phyloP scores from a whole-genome alignment of 177 flowering plant species.

The Vitis hybrid region DNA sequence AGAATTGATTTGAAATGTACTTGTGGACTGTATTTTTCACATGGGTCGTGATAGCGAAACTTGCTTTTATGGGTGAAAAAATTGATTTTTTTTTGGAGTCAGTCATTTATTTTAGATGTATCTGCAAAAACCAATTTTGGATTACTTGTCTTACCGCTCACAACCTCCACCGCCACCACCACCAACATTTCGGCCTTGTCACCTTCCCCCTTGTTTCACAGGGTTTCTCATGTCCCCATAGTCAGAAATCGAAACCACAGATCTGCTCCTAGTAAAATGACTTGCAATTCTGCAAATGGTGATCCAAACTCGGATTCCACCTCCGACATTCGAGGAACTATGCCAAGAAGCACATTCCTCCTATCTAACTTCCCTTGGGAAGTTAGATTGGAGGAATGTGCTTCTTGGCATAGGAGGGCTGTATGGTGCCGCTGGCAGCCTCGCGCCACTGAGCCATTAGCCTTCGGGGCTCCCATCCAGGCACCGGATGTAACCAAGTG shows the following conservation, averaged over 20 bases:
- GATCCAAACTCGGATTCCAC: not conserved
- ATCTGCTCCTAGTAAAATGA: slow-evolving; percentile 8
- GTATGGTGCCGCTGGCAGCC: slow-evolving; percentile 27
- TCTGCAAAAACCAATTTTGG: too few relatives aligned
- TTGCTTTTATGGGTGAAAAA: too few relatives aligned
- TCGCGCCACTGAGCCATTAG: slow-evolving; percentile 12
- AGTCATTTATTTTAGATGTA: too few relatives aligned
- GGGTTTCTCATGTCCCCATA: slow-evolving; percentile 1
- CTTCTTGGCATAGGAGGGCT: slow-evolving; percentile 52
- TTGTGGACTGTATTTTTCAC: too few relatives aligned
- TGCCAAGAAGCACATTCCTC: too few relatives aligned
- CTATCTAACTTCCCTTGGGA: not conserved
- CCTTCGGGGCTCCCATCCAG: slow-evolving; percentile 30
- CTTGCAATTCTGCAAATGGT: slow-evolving; percentile 23
- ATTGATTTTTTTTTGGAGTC: too few relatives aligned
- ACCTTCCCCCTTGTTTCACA: slow-evolving; percentile 1
- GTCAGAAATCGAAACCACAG: not conserved
- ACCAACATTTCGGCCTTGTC: slow-evolving; percentile 3
- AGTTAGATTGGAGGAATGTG: slow-evolving; percentile 41
- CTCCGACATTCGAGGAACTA: not conserved
- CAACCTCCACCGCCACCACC: slow-evolving; percentile 7
- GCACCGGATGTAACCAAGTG: slow-evolving; percentile 41
- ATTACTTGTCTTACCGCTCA: too few relatives aligned
- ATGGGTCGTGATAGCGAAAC: too few relatives aligned
- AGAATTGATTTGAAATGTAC: too few relatives aligned